phyloP scores from a whole-genome alignment of 805 yeast genomes.

The Zygosaccharomyces kombuchaensis region DNA sequence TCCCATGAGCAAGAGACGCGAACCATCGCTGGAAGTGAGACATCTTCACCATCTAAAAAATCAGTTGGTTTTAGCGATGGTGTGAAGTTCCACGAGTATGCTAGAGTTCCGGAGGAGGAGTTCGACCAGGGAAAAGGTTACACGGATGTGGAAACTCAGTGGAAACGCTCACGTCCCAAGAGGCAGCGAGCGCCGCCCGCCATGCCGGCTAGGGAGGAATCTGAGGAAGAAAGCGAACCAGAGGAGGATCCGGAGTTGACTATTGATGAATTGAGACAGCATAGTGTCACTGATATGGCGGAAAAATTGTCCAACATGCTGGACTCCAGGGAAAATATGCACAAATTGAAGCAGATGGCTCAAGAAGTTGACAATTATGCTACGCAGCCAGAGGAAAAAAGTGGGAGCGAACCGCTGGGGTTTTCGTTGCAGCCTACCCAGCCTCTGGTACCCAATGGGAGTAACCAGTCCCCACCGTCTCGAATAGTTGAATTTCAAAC shows the following conservation, averaged over 20 bases:
- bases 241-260: constrained; percentile 12
- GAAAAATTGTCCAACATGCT: constrained; percentile 16
- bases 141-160: constrained; percentile 5
- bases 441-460: constrained; percentile 17
- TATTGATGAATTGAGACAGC: constrained; percentile 13
- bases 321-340: constrained; percentile 10
- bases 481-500: constrained; percentile 13
- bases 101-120: constrained; percentile 8
- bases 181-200: neutral
- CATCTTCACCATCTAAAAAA: constrained; percentile 8
- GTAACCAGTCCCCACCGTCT: constrained; percentile 1
- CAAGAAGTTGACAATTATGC: constrained; percentile 12
- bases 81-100: constrained; percentile 16
- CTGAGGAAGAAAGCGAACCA: constrained; percentile 9
- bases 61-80: constrained; percentile 21
- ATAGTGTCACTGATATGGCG: constrained; percentile 15
- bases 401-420: neutral
- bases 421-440: constrained; percentile 24
- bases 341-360: constrained; percentile 20
- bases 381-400: constrained; percentile 1
- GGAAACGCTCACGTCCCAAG: constrained; percentile 8
- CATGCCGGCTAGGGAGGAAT: neutral
- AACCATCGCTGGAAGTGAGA: neutral
- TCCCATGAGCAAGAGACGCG: neutral
- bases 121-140: neutral